Base-by-base conservation (phyloP, 2,329 filamentous ascomycete genomes). In the Annulohypoxylon truncatum region DNA sequence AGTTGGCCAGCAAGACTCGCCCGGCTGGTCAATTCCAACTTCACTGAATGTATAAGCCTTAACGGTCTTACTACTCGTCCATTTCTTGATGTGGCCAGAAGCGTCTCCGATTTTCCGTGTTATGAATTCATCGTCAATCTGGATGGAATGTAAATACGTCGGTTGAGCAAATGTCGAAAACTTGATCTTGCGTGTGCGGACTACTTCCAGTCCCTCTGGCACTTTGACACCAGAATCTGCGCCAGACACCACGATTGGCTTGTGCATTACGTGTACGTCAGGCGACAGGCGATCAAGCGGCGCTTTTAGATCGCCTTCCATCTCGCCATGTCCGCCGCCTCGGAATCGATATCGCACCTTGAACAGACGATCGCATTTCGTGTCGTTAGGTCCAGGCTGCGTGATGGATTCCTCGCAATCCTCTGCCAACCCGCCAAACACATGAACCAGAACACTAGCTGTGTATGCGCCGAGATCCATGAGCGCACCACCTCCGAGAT, bases 401-500 rank as follows among this genome's bases (percentile, higher is more conserved):
- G 72, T 68, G 9, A 58, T 59, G 10, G 74, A 76, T 57, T 72
- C 70, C 8, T 77, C 59, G 28, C 77, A 79, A 31, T 76, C 73
- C n/a, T 72, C 75, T 2, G 77, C 75, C 50, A 78, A 73, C 15
- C 66, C 63, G 0, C 73, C 73, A 48, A 81, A 76, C 10, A 81
- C 70, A n/a, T 74, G 71, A 1, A 77, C 64, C 3, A 81, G 28
- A 46, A 68, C 63, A 48, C 77, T 57, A 4, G 79, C 70, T 0
- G 65, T 71, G 59, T 82, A 82, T 2, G 75, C 75, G 1, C 79
- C 79, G 3, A 77, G 67, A 64, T 79, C 76, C 77, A 79, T 77
- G 18, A 80, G 68, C 3, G 77, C 74, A 15, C 82, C 82, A 8
- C 82, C 82, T 1, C 79, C 75, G 0, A 85, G 74, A 2, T 76